These are phyloP conservation scores for Physocladia obscura DNA, from an alignment of 192 early-diverging fungal species.

Conservation along the genomic window DNA sequence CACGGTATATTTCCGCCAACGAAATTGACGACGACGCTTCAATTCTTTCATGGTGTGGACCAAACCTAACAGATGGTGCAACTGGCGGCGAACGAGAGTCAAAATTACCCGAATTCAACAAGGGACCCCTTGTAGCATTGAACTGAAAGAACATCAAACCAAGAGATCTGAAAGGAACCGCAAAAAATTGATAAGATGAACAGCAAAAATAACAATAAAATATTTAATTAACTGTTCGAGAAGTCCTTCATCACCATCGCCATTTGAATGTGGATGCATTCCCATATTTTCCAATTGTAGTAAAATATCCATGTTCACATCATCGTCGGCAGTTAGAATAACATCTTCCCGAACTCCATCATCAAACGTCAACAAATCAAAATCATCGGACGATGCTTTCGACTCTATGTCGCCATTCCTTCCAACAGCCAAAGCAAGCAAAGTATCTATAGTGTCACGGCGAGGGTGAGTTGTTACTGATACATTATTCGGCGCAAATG, in stretches of 20 bases:
- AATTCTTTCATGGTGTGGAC: slow-evolving; percentile 14
- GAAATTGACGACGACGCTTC: slow-evolving; percentile 6
- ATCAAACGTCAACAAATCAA: slow-evolving; percentile 1
- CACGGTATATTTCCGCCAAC: slow-evolving; percentile 31
- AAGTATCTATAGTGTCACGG: slow-evolving; percentile 10
- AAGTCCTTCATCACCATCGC: background rate
- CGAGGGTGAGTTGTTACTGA: background rate
- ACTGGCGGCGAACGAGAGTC: slow-evolving; percentile 17
- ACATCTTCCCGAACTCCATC: background rate
- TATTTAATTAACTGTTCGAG: background rate
- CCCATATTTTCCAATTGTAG: slow-evolving; percentile 4
- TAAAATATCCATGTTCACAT: slow-evolving; percentile 14
- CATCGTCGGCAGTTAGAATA: slow-evolving; percentile 9
- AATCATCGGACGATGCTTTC: background rate
- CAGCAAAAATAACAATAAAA: background rate
- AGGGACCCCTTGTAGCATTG: background rate
- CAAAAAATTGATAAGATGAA: background rate
- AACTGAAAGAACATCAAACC: slow-evolving; percentile 5
- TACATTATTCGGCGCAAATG: background rate
- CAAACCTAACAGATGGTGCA: slow-evolving; percentile 16
- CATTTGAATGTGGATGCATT: background rate
- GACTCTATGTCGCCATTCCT: background rate
- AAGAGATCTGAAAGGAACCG: background rate
- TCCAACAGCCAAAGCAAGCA: background rate
- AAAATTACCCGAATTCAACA: slow-evolving; percentile 12